Conservation (phyloP, 805 yeast genomes). For the Sugiyamaella floridensis region DNA sequence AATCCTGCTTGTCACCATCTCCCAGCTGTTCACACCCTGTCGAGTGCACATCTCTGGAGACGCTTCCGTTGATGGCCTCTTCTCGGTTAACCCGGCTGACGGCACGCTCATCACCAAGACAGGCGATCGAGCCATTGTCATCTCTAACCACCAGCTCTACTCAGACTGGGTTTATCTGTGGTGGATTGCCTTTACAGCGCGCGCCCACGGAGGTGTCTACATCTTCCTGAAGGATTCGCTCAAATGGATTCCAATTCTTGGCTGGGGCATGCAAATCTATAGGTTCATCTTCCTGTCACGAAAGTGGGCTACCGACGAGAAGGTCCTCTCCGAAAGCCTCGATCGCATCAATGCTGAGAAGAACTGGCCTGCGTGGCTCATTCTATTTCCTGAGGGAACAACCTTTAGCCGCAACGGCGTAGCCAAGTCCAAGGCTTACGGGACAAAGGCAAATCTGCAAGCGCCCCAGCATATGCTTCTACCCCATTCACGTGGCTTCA, state of each 20-base stretch:
- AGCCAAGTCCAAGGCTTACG: slow-evolving; percentile 49
- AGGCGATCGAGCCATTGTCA: slow-evolving; percentile 51
- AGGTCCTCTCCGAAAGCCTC: slow-evolving; percentile 49
- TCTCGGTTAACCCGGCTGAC: slow-evolving; percentile 16
- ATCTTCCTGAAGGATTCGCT: slow-evolving; percentile 77
- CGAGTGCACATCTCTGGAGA: slow-evolving; percentile 26
- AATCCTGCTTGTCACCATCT: slow-evolving; percentile 22
- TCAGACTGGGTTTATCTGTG: slow-evolving; percentile 90
- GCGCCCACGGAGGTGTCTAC: slow-evolving; percentile 55
- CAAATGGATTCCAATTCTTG: slow-evolving; percentile 62
- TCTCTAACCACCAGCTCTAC: slow-evolving; percentile 91
- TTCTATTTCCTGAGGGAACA: slow-evolving; percentile 93
- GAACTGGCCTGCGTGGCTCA: slow-evolving; percentile 56
- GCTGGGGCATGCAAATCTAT: slow-evolving; percentile 77
- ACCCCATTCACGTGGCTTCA: slow-evolving; percentile 81
- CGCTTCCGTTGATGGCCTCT: slow-evolving; percentile 21
- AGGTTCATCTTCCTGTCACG: slow-evolving; percentile 74
- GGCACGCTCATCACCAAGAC: slow-evolving; percentile 29
- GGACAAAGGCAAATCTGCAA: slow-evolving; percentile 39
- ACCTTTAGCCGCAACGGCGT: slow-evolving; percentile 65
- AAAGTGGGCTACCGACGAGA: slow-evolving; percentile 76
- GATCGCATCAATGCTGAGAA: slow-evolving; percentile 43
- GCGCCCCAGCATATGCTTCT: slow-evolving; percentile 56
- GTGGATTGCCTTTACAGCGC: slow-evolving; percentile 71
- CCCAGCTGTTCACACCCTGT: slow-evolving; percentile 28